Evolutionary conservation across 345 rosid genomes (phyloP), one percentile per base, ranked within the genome.

Genomic region (Bretschneidera sinensis): DNA sequence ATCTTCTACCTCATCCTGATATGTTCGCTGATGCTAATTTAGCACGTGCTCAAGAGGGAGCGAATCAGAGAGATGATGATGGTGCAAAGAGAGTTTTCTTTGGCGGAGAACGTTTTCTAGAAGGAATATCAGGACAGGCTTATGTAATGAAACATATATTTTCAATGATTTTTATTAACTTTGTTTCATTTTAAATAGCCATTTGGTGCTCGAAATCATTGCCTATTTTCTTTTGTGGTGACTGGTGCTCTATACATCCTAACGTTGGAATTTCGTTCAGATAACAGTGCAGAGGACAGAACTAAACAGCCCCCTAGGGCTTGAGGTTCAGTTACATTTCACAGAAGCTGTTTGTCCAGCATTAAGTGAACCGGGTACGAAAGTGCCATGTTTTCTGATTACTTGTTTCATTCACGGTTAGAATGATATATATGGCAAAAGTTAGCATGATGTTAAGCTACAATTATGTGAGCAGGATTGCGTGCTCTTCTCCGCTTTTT

Each of bases 1-100:
- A 94, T 85, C 97, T 94, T 60, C 81, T 94, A 77, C 99, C 99
- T 60, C 97, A 94, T 82, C 99, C 99, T 72, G 99, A 94, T 80
- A 94, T 94, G 99, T 94, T 94, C 72, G 67, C 85, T 48, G 99
- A 94, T 56, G 89, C 88, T 69, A 92, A 78, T 78, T 69, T 92
- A 76, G 96, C 88, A 48, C 76, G 85, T 24, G 64, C 82, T 50
- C 79, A 82, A 61, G 91, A 80, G 73, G 82, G 72, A 55, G 78
- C 69, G 34, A 66, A 84, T 66, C 81, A 78, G 43, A 94, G 95
- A 79, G 99, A 88, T 71, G 92, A 90, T 74, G 99, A 94, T 81
- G 99, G 99, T 53, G 99, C 97, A 59, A 94, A 94, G 78, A 78
- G 99, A 61, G 96, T 76, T 62, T 94, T 94, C 87, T 94, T 94